These are phyloP conservation scores for Prototheca cutis DNA, from an alignment of 163 green algal species.

Conservation along the genomic window DNA sequence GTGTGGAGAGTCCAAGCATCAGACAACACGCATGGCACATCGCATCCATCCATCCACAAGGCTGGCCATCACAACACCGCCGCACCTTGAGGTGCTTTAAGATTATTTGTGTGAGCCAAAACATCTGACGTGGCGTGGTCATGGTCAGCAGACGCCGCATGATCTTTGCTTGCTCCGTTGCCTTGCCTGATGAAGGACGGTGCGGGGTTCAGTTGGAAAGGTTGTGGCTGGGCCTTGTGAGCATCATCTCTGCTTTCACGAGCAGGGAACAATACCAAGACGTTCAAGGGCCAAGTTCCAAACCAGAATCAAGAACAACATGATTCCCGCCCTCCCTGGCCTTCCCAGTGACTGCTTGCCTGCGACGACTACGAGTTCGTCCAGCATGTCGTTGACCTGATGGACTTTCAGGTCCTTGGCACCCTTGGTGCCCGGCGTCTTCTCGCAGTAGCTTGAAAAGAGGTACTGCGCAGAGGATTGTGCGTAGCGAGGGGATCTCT, in stretches of 20 bases:
- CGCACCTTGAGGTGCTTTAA: constrained; percentile 50
- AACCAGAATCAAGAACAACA: not conserved
- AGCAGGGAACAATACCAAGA: not conserved
- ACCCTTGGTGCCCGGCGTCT: not conserved
- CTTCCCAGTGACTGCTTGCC: not conserved
- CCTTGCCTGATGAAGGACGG: constrained; percentile 3
- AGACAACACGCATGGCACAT: too few relatives aligned
- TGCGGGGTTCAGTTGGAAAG: too few relatives aligned
- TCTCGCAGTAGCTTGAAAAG: constrained; percentile 14
- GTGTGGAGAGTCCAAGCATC: too few relatives aligned
- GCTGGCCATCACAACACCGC: too few relatives aligned
- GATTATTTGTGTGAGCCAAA: constrained; percentile 55
- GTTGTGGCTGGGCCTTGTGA: too few relatives aligned
- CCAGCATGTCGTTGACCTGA: constrained; percentile 43
- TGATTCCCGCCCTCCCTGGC: not conserved
- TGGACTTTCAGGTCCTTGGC: constrained; percentile 22
- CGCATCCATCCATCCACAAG: too few relatives aligned
- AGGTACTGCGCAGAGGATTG: too few relatives aligned
- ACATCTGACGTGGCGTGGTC: constrained; percentile 34
- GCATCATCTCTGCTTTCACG: not conserved
- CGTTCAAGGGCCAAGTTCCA: constrained; percentile 1
- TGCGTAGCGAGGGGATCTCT: too few relatives aligned
- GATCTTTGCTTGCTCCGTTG: constrained; percentile 12
- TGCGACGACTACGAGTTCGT: constrained; percentile 26
- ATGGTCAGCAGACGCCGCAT: constrained; percentile 15